Percentiles rank a stretch among this genome's conserved stretches.
Evolutionary conservation across 441 rosid genomes (phyloP).

Genomic region (Francoa sonchifolia): DNA sequence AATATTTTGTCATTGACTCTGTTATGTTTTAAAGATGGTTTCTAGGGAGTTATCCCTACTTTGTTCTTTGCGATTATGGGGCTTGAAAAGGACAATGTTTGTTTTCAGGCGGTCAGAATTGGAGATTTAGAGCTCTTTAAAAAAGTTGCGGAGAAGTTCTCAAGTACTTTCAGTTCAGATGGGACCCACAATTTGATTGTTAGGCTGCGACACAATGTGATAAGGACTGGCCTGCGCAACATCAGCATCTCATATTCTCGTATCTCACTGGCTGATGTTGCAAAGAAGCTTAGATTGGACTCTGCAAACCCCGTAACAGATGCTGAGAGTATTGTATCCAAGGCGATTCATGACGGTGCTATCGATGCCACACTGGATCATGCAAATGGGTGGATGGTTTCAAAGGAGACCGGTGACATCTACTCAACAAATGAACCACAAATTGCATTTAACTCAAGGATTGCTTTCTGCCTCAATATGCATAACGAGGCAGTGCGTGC

Average conservation of each 20-base stretch:
- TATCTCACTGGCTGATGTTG: constrained; percentile 48
- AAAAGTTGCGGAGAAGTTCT: constrained; percentile 42
- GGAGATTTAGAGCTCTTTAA: constrained; percentile 55
- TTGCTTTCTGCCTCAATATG: constrained; percentile 53
- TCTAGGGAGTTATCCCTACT: too few species aligned
- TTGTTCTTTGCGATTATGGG: too few species aligned
- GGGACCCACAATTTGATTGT: constrained; percentile 49
- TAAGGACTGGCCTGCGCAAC: constrained; percentile 47
- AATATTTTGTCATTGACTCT: too few species aligned
- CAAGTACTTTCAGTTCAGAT: constrained; percentile 36
- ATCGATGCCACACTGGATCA: constrained; percentile 50
- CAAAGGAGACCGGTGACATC: constrained; percentile 54
- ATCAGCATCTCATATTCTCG: constrained; percentile 44
- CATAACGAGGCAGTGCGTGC: constrained; percentile 53
- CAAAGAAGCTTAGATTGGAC: constrained; percentile 43
- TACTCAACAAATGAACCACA: constrained; percentile 56
- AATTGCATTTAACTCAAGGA: constrained; percentile 47
- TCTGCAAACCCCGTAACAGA: constrained; percentile 50
- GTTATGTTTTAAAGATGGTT: too few species aligned
- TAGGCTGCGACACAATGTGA: constrained; percentile 47
- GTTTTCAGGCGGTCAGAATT: constrained; percentile 44
- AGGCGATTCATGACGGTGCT: constrained; percentile 51
- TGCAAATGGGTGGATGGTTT: constrained; percentile 41
- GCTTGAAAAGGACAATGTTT: too few species aligned
- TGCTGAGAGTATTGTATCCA: constrained; percentile 51